Conservation (phyloP, 371 early-diverging fungal genomes). For the Mucor sp. region DNA sequence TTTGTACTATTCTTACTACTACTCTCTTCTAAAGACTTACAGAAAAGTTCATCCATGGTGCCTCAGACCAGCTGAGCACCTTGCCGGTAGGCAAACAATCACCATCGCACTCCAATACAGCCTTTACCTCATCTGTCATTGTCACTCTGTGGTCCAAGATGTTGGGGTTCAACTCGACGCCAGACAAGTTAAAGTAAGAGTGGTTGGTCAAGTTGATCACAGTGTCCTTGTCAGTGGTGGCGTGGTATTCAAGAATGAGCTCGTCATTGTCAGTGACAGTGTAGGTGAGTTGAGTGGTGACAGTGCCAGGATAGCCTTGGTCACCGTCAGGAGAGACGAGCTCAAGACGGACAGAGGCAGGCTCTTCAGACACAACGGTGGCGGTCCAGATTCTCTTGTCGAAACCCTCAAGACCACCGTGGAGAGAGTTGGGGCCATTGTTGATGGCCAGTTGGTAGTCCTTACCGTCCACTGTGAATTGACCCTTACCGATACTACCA, state of each 20-base stretch:
- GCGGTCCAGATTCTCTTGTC: conserved; percentile 48
- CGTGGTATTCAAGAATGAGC: conserved; percentile 37
- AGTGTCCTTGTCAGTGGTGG: conserved; percentile 38
- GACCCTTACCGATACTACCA: conserved; percentile 41
- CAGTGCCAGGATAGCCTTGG: conserved; percentile 48
- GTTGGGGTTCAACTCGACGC: conserved; percentile 46
- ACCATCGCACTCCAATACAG: conserved; percentile 54
- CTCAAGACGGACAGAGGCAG: conserved; percentile 47
- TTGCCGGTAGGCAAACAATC: conserved; percentile 71
- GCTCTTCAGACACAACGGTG: conserved; percentile 37
- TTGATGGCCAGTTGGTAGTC: conserved; percentile 36
- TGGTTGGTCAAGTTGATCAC: conserved; percentile 45
- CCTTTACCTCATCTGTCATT: conserved; percentile 50
- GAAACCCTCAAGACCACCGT: conserved; percentile 52
- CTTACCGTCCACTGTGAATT: conserved; percentile 44
- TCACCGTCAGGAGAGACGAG: conserved; percentile 50
- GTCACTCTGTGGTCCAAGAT: conserved; percentile 54
- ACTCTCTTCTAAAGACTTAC: conserved; percentile 19
- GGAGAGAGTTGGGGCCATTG: conserved; percentile 47
- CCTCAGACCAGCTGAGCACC: conserved; percentile 41
- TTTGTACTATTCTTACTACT: background rate
- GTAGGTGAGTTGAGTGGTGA: conserved; percentile 40
- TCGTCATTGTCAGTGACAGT: conserved; percentile 43
- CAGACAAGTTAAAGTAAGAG: conserved; percentile 52
- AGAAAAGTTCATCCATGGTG: conserved; percentile 58